A percentile compares a stretch with the other conserved stretches of the same genome.
These are phyloP conservation scores for Fusarium oligoseptatum DNA, from an alignment of 2,329 filamentous ascomycete species.

Conservation along the genomic window DNA sequence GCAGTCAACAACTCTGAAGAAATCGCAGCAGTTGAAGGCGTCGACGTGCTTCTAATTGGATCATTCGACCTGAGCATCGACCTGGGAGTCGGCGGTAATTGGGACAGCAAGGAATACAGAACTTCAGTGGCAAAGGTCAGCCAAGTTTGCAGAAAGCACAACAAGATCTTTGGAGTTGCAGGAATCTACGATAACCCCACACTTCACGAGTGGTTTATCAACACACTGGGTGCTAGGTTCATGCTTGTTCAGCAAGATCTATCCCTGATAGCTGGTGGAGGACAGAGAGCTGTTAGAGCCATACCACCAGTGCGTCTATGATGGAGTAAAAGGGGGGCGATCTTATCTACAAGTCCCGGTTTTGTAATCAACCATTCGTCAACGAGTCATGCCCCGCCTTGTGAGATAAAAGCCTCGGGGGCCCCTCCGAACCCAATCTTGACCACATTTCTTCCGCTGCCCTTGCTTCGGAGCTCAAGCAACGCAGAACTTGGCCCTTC, in stretches of 20 bases:
- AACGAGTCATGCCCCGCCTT: neutral
- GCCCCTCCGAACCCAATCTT: neutral
- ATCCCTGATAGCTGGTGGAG: slow-evolving; percentile 22
- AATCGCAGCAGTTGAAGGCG: slow-evolving; percentile 49
- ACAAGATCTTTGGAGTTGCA: slow-evolving; percentile 30
- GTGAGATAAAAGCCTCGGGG: neutral
- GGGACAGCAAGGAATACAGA: slow-evolving; percentile 16
- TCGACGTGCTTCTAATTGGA: slow-evolving; percentile 51
- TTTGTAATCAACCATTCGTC: neutral
- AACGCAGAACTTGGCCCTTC: neutral
- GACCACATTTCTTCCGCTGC: neutral
- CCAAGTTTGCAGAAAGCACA: slow-evolving; percentile 18
- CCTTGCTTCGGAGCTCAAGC: too few relatives aligned
- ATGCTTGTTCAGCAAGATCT: slow-evolving; percentile 31
- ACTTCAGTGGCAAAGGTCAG: slow-evolving; percentile 27
- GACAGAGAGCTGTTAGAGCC: slow-evolving; percentile 5
- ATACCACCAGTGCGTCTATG: slow-evolving; percentile 13
- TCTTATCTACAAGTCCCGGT: neutral
- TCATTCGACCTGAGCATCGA: slow-evolving; percentile 47
- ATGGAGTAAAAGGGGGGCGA: neutral
- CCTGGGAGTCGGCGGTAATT: slow-evolving; percentile 25
- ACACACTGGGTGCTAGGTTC: slow-evolving; percentile 23
- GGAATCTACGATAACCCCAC: slow-evolving; percentile 25
- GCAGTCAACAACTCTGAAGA: slow-evolving; percentile 44
- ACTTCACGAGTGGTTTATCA: slow-evolving; percentile 32